Percentiles rank a stretch among this genome's conserved stretches.
Conservation (phyloP, 2,329 filamentous ascomycete species). For the Pseudogymnoascus sp. region DNA sequence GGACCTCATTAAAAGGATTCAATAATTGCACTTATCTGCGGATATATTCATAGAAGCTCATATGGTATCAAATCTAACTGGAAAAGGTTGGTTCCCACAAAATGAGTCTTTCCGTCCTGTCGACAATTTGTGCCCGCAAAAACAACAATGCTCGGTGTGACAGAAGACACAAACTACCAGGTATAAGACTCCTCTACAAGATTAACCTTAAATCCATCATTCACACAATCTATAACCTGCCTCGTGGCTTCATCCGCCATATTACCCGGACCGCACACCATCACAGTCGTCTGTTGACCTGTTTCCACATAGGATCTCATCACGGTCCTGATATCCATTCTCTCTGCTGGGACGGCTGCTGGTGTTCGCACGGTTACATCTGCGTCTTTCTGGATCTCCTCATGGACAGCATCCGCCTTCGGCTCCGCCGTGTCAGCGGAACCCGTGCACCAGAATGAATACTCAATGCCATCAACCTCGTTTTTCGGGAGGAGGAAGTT, state of each 20-base stretch:
- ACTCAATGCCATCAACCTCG: constrained; percentile 10
- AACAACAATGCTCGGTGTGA: not conserved
- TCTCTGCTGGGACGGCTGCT: constrained; percentile 14
- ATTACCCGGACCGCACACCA: not conserved
- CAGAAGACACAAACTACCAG: not conserved
- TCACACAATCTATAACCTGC: not conserved
- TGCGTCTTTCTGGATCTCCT: not conserved
- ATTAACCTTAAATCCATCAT: not conserved
- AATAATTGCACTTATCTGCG: not conserved
- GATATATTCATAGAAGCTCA: not conserved
- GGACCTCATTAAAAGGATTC: not conserved
- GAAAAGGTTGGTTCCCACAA: not conserved
- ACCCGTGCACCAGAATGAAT: constrained; percentile 16
- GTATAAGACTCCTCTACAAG: not conserved
- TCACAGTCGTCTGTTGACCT: not conserved
- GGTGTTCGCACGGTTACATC: not conserved
- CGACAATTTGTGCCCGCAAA: not conserved
- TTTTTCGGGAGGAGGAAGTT: constrained; percentile 17
- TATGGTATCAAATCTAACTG: not conserved
- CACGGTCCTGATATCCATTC: constrained; percentile 18
- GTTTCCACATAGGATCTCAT: constrained; percentile 15
- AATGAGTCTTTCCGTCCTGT: not conserved
- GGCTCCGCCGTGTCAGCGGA: not conserved
- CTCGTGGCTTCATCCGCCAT: not conserved
- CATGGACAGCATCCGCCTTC: not conserved